phyloP scores from a whole-genome alignment of 2,329 filamentous ascomycete genomes.

The Whalleya microplaca region DNA sequence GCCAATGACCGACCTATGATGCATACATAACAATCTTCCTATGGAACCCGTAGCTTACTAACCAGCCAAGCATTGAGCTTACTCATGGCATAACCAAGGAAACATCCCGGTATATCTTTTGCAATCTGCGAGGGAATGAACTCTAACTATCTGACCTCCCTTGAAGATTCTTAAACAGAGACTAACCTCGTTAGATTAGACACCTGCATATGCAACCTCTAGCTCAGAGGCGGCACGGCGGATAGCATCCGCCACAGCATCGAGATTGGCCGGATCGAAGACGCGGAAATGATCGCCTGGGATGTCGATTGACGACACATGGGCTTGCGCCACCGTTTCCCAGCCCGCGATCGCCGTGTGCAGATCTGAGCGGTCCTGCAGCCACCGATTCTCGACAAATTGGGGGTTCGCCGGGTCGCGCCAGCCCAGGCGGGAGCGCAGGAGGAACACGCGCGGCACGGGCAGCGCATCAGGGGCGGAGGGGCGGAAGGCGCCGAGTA shows the following conservation, averaged over 20 bases:
- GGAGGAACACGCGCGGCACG: constrained; percentile 9
- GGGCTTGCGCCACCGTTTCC: constrained; percentile 10
- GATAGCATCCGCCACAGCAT: constrained; percentile 9
- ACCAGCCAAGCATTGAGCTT: no score
- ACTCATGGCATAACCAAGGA: no score
- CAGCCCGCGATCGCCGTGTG: constrained; percentile 4
- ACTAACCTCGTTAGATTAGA: not conserved
- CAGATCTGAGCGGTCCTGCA: constrained; percentile 5
- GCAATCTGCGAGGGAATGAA: no score
- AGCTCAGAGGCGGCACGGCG: constrained; percentile 10
- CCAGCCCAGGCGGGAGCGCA: constrained; percentile 9
- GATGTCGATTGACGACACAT: constrained; percentile 15
- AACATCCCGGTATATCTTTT: no score
- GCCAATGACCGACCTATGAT: no score
- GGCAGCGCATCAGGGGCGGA: not conserved
- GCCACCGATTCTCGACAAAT: constrained; percentile 8
- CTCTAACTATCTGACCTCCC: no score
- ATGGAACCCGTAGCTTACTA: no score
- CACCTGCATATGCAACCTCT: constrained; percentile 2
- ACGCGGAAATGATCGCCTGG: constrained; percentile 18
- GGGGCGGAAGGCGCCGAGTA: constrained; percentile 6
- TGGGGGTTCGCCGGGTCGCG: constrained; percentile 1
- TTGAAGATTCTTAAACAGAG: no score
- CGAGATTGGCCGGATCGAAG: constrained; percentile 13
- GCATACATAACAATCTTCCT: no score